A percentile compares a stretch with the other conserved stretches of the same genome.
These are phyloP conservation scores for Trichomonas tenax DNA, from an alignment of 208 protist genomes.

Conservation along the genomic window DNA sequence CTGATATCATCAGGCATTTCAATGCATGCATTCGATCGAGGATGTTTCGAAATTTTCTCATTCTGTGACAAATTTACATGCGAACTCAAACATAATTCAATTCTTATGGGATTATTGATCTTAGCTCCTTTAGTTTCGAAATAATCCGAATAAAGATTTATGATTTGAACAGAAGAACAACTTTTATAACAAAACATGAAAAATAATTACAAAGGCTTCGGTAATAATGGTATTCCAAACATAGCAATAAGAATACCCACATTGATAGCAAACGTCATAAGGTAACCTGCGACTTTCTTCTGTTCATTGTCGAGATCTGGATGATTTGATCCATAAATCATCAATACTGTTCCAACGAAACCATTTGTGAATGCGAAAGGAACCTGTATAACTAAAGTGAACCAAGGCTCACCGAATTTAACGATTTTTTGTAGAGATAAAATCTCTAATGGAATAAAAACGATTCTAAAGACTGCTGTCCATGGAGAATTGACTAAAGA, in stretches of 20 bases:
- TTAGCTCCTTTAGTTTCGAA: no score
- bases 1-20: no score
- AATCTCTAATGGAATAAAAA: not conserved
- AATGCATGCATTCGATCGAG: no score
- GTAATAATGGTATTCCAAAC: not conserved
- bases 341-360: not conserved
- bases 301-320: not conserved
- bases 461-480: not conserved
- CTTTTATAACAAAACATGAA: not conserved
- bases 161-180: not conserved
- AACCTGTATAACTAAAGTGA: not conserved
- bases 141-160: no score
- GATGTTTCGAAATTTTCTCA: no score
- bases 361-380: conserved; percentile 17
- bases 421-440: not conserved
- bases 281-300: not conserved
- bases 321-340: conserved; percentile 18
- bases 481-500: not conserved
- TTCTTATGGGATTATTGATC: no score
- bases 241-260: not conserved
- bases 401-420: not conserved
- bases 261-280: not conserved
- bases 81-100: no score
- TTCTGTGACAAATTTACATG: no score
- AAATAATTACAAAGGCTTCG: not conserved